phyloP scores from a whole-genome alignment of 225 moss, liverwort and hornwort genomes.

The Neckera pumila region DNA sequence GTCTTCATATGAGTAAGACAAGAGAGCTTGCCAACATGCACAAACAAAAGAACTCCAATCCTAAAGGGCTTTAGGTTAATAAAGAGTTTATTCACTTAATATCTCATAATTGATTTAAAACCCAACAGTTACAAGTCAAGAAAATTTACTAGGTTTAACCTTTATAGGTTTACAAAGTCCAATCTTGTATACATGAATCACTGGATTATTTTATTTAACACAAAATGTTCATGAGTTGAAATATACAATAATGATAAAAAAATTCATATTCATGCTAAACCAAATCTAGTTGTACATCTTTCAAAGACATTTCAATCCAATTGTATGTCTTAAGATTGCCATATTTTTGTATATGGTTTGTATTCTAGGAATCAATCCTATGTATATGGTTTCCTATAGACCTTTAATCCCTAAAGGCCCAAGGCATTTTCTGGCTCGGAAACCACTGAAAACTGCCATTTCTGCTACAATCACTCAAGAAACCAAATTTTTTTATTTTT shows the following conservation, averaged over 20 bases:
- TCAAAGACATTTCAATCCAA: background rate
- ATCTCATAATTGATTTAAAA: background rate
- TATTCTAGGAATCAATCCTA: background rate
- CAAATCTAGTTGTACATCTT: background rate
- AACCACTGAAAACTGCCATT: too few relatives aligned
- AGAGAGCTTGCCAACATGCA: fast-evolving
- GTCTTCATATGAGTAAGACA: background rate
- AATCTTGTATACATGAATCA: background rate
- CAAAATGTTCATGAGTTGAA: background rate
- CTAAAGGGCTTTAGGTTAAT: fast-evolving
- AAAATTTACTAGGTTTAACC: fast-evolving
- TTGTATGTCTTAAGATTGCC: background rate
- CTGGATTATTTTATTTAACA: background rate
- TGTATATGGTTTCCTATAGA: background rate
- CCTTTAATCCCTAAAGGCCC: too few relatives aligned
- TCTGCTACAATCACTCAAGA: too few relatives aligned
- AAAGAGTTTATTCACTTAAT: background rate
- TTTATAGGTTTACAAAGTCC: background rate
- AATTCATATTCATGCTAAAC: background rate
- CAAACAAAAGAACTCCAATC: background rate
- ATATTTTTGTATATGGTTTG: background rate
- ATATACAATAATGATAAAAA: background rate
- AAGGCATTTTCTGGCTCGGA: too few relatives aligned
- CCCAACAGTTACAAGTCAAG: fast-evolving
- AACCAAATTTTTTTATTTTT: too few relatives aligned